Conservation (phyloP, 2,329 filamentous ascomycete genomes). For the Cladophialophora yegresii region DNA sequence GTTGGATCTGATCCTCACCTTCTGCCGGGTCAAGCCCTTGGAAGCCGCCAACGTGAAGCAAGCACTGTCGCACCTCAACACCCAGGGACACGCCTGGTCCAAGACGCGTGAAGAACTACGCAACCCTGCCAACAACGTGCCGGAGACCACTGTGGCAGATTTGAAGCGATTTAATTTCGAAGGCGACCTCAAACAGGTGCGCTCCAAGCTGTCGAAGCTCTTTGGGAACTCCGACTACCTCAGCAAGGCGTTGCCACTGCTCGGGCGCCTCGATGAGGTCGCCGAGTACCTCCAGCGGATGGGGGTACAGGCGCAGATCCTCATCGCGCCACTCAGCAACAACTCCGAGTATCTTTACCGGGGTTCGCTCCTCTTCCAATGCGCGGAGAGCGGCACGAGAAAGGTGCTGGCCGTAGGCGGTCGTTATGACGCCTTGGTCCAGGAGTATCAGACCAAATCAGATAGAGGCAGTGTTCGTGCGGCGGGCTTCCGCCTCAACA, state of each 20-base stretch:
- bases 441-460: slow-evolving; percentile 73
- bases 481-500: slow-evolving; percentile 70
- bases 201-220: slow-evolving; percentile 40
- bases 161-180: slow-evolving; percentile 88
- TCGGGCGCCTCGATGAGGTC: slow-evolving; percentile 79
- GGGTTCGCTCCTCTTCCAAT: slow-evolving; percentile 85
- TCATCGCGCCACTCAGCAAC: slow-evolving; percentile 80
- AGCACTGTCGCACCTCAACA: slow-evolving; percentile 81
- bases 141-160: slow-evolving; percentile 87
- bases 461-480: slow-evolving; percentile 70
- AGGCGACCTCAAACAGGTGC: slow-evolving; percentile 47
- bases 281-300: slow-evolving; percentile 75
- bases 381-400: slow-evolving; percentile 77
- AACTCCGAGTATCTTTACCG: slow-evolving; percentile 90
- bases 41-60: slow-evolving; percentile 76
- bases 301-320: slow-evolving; percentile 73
- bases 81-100: slow-evolving; percentile 43
- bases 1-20: slow-evolving; percentile 83
- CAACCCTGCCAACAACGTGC: slow-evolving; percentile 64
- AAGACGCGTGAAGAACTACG: slow-evolving; percentile 28
- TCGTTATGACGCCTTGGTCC: slow-evolving; percentile 86
- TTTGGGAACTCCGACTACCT: slow-evolving; percentile 58
- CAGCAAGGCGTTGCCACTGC: slow-evolving; percentile 56
- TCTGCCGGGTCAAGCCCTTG: slow-evolving; percentile 73
- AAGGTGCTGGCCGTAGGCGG: slow-evolving; percentile 86